A percentile compares a stretch with the other conserved stretches of the same genome.
These are phyloP conservation scores for Blastobotrys aristatus DNA, from an alignment of 1,139 yeast genomes.

Conservation along the genomic window DNA sequence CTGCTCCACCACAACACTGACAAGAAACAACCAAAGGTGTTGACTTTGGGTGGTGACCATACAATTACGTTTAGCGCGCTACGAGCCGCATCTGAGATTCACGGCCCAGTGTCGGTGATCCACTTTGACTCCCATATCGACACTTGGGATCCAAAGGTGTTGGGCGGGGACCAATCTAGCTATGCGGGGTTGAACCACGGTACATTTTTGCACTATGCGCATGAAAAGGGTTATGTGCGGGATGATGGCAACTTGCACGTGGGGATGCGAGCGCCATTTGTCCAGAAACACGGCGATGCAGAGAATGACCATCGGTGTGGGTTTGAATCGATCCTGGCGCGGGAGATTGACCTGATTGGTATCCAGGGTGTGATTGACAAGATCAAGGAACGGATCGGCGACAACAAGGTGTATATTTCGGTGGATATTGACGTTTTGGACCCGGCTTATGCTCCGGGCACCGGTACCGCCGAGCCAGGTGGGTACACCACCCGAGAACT, in stretches of 20 bases:
- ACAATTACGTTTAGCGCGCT: slow-evolving; percentile 64
- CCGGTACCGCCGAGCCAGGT: slow-evolving; percentile 81
- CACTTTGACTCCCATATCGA: slow-evolving; percentile 74
- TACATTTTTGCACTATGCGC: slow-evolving; percentile 62
- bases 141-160: slow-evolving; percentile 67
- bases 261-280: slow-evolving; percentile 57
- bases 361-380: slow-evolving; percentile 47
- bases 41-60: slow-evolving; percentile 78
- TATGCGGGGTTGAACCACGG: slow-evolving; percentile 59
- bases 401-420: slow-evolving; percentile 62
- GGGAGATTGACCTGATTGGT: slow-evolving; percentile 55
- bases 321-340: slow-evolving; percentile 58
- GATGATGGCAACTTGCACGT: slow-evolving; percentile 56
- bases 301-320: slow-evolving; percentile 61
- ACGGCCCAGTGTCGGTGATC: slow-evolving; percentile 61
- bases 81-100: slow-evolving; percentile 51
- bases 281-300: slow-evolving; percentile 39
- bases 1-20: slow-evolving; percentile 6
- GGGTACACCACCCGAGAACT: slow-evolving; percentile 75
- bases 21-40: slow-evolving; percentile 44
- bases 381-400: slow-evolving; percentile 49
- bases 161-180: slow-evolving; percentile 52
- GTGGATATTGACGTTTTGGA: slow-evolving; percentile 77
- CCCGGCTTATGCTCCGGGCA: slow-evolving; percentile 77
- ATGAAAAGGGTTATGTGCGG: slow-evolving; percentile 53